Percentiles rank a stretch among this genome's conserved stretches.
Evolutionary conservation across 2,329 filamentous ascomycete genomes (phyloP).

Genomic region (Periconia sp.): DNA sequence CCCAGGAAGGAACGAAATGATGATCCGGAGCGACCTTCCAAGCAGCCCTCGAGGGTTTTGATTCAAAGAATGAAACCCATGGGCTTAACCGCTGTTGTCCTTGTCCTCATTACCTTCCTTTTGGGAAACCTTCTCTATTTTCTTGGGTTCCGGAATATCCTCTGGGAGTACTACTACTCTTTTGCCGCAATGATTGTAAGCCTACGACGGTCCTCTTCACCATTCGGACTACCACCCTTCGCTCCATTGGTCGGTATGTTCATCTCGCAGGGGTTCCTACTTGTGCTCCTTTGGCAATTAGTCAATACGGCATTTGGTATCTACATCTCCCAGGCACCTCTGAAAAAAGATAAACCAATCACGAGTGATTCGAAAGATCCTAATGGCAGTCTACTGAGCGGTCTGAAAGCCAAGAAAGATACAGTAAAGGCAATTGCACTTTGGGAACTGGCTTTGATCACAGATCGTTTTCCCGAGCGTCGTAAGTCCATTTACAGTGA

Average conservation of each 20-base stretch:
- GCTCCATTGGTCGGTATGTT: constrained; percentile 57
- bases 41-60: constrained; percentile 24
- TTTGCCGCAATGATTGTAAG: constrained; percentile 62
- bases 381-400: constrained; percentile 84
- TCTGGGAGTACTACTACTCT: constrained; percentile 58
- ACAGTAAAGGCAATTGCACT: constrained; percentile 79
- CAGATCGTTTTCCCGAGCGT: constrained; percentile 71
- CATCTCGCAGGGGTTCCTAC: constrained; percentile 60
- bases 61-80: constrained; percentile 18
- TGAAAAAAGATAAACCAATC: constrained; percentile 83
- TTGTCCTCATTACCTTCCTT: constrained; percentile 53
- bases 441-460: constrained; percentile 85
- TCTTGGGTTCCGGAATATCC: constrained; percentile 24
- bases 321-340: constrained; percentile 77
- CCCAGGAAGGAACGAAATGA: constrained; percentile 21
- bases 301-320: constrained; percentile 76
- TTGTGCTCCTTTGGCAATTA: constrained; percentile 74
- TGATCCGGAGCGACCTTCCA: constrained; percentile 3
- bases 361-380: constrained; percentile 86
- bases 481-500: constrained; percentile 83
- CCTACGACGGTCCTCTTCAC: constrained; percentile 66
- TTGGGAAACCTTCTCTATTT: constrained; percentile 30
- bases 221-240: constrained; percentile 61
- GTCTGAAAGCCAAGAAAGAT: constrained; percentile 80
- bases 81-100: constrained; percentile 14